Base-by-base conservation (phyloP, 352 stramenopile species). In the Phytophthora lateralis region DNA sequence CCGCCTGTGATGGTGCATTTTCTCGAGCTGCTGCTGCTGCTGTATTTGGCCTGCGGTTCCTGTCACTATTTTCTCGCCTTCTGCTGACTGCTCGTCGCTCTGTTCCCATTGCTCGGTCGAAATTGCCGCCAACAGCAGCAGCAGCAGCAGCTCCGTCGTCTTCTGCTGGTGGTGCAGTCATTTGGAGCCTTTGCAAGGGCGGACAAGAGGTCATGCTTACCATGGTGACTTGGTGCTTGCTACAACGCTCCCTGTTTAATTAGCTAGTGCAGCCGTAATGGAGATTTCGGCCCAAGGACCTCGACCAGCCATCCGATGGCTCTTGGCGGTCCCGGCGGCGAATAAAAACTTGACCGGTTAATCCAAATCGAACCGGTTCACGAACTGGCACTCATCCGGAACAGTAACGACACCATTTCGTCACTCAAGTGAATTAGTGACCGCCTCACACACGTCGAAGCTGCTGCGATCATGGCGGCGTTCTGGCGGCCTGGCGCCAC, bases 211-310 rank as follows among this genome's bases (percentile, higher is more conserved):
- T 17, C 35, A 24, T 59, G 47, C 82, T 79, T 92, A 92, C 83
- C 83, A 92, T 92, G 79, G 77, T 90, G 77, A 82, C 82, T 91
- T 85, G 65, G 78, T 88, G 75, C 73, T 89, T 79, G 75, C 48
- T 69, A 75, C 74, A 78, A 83, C 85, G 76, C 78, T 92, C 80
- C 80, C 83, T 90, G 80, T 90, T 89, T 81, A 84, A 91, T 76
- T 78, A 75, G 76, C 76, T 85, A 86, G 66, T 86, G 73, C 61
- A 71, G 56, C 48, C 27, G 24, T 63, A 69, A 60, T 72, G 60
- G 74, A 29, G 30, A 47, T 58, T 63, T 67, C 50, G 61, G 32
- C 44, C 57, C 43, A 61, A 62, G 49, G 49, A 56, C 56, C 60
- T 62, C 66, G 68, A 69, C 75, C 76, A 83, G 68, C 68, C 74